These are phyloP conservation scores for Adiantum capillusveneris DNA, from an alignment of 75 land plant genomes.

Conservation along the genomic window DNA sequence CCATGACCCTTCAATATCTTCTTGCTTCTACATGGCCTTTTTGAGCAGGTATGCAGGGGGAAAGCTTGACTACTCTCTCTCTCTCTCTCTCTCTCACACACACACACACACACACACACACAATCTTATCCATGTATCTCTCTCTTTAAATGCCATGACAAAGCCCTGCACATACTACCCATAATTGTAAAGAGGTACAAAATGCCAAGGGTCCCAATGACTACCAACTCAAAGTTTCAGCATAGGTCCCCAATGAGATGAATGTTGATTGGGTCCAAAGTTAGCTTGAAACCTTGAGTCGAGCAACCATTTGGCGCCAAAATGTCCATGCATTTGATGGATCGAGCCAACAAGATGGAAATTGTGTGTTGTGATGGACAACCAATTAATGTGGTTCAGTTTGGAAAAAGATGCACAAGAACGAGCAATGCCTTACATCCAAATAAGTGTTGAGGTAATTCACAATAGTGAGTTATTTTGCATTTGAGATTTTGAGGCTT, in stretches of 20 bases:
- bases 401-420: conserved; percentile 67
- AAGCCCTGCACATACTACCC: too few relatives aligned
- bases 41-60: too few relatives aligned
- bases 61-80: too few relatives aligned
- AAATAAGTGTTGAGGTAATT: conserved; percentile 82
- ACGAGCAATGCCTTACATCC: conserved; percentile 74
- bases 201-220: conserved; percentile 31
- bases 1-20: too few relatives aligned
- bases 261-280: conserved; percentile 55
- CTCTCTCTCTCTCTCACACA: too few relatives aligned
- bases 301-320: conserved; percentile 83
- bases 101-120: too few relatives aligned
- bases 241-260: conserved; percentile 40
- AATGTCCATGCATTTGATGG: conserved; percentile 83
- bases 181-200: too few relatives aligned
- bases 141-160: too few relatives aligned
- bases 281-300: conserved; percentile 48
- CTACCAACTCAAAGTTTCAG: conserved; percentile 71
- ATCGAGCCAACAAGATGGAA: conserved; percentile 47
- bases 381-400: conserved; percentile 55
- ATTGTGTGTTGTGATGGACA: conserved; percentile 71
- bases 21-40: too few relatives aligned
- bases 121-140: too few relatives aligned
- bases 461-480: too few relatives aligned
- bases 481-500: too few relatives aligned